phyloP scores from a whole-genome alignment of 2,329 filamentous ascomycete species.

The Ascochyta rabiei region DNA sequence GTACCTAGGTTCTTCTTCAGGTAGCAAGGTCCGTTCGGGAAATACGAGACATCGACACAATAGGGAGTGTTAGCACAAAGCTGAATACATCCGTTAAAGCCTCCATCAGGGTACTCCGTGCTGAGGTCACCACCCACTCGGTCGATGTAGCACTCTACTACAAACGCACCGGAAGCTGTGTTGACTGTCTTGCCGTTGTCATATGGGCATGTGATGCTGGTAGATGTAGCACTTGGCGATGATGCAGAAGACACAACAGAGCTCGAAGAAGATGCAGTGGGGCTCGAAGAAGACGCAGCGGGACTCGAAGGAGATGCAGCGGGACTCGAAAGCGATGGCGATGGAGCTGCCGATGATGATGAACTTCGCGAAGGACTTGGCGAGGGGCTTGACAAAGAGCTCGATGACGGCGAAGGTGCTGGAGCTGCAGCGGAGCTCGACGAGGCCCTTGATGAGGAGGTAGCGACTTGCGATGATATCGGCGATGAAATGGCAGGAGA shows the following conservation, averaged over 20 bases:
- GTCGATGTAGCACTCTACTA: conserved; percentile 21
- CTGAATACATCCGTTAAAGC: conserved; percentile 8
- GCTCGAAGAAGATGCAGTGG: neutral
- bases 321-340: neutral
- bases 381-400: neutral
- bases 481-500: too few species aligned
- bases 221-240: neutral
- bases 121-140: conserved; percentile 11
- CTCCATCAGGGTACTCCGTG: neutral
- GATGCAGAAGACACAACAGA: neutral
- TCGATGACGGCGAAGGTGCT: too few species aligned
- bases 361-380: neutral
- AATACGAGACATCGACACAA: conserved; percentile 17
- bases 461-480: too few species aligned
- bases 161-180: conserved; percentile 14
- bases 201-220: conserved; percentile 9
- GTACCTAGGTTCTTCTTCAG: conserved; percentile 16
- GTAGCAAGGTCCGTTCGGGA: conserved; percentile 21
- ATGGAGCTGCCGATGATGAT: neutral
- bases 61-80: conserved; percentile 6
- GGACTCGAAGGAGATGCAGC: too few species aligned
- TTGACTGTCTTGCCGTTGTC: conserved; percentile 11
- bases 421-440: neutral
- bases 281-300: too few species aligned
- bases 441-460: too few species aligned